Evolutionary conservation across 2,329 filamentous ascomycete genomes (phyloP).

Genomic region (Didymella glomerata): DNA sequence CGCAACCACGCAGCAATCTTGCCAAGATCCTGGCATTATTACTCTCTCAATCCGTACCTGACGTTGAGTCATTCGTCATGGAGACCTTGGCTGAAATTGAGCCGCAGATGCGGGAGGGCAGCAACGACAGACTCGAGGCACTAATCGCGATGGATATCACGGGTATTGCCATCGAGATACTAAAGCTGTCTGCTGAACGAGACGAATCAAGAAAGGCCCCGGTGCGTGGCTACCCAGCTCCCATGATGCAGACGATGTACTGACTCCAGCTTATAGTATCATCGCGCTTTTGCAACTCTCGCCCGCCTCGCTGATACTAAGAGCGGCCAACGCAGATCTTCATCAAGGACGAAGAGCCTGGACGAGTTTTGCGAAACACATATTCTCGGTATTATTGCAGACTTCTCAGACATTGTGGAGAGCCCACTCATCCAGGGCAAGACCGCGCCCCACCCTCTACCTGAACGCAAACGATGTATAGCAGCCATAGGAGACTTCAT

Average conservation of each 20-base stretch:
- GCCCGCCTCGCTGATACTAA: conserved; percentile 59
- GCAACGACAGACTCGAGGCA: conserved; percentile 67
- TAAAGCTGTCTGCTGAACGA: conserved; percentile 81
- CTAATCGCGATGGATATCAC: conserved; percentile 79
- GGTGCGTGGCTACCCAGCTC: conserved; percentile 57
- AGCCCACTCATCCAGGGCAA: conserved; percentile 59
- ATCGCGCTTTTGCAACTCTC: conserved; percentile 60
- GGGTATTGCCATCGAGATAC: conserved; percentile 77
- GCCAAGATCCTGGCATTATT: conserved; percentile 67
- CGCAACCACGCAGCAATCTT: conserved; percentile 64
- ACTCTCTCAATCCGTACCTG: conserved; percentile 67
- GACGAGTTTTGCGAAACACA: conserved; percentile 82
- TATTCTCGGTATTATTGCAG: conserved; percentile 84
- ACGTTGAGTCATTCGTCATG: conserved; percentile 74
- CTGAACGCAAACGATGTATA: conserved; percentile 79
- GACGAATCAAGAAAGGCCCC: conserved; percentile 60
- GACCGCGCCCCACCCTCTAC: conserved; percentile 61
- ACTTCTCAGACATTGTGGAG: conserved; percentile 81
- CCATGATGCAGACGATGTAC: background rate
- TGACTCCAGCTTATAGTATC: conserved; percentile 41
- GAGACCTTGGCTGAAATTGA: conserved; percentile 74
- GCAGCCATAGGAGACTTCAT: conserved; percentile 90
- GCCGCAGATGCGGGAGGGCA: conserved; percentile 69
- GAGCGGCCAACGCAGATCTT: conserved; percentile 54
- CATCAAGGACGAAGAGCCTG: conserved; percentile 65